These are phyloP conservation scores for Trichomonas vaginalis DNA, from an alignment of 208 protist species.

Conservation along the genomic window DNA sequence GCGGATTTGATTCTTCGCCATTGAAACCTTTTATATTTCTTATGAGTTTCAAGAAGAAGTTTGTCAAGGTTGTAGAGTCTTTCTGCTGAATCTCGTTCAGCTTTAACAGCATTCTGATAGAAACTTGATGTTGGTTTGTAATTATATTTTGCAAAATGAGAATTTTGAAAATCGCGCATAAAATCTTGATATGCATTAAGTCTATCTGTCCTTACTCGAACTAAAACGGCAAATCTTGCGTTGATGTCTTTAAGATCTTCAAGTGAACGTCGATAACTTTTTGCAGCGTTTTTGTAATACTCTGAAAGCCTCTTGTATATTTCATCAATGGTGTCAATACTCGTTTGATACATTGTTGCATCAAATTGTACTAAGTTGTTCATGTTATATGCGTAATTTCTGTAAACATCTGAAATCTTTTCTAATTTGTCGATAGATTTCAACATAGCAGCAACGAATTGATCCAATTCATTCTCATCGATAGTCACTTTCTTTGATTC, in stretches of 20 bases:
- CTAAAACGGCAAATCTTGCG: neutral
- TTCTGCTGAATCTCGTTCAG: neutral
- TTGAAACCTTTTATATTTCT: neutral
- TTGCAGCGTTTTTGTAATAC: neutral
- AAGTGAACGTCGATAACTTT: neutral
- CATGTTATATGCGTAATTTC: no score
- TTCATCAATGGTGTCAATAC: neutral
- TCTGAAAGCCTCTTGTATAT: neutral
- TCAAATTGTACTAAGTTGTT: no score
- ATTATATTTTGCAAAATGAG: neutral
- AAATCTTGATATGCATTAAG: neutral
- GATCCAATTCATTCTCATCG: no score
- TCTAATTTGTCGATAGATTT: no score
- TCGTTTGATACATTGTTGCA: no score
- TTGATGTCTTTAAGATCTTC: neutral
- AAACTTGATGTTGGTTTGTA: neutral
- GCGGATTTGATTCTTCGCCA: neutral
- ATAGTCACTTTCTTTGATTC: no score
- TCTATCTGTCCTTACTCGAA: neutral
- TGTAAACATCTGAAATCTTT: no score
- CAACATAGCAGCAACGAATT: no score
- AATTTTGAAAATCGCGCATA: neutral
- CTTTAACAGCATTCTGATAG: neutral
- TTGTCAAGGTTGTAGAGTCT: neutral
- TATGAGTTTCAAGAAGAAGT: neutral